Conservation (phyloP, 176 grass and related monocot species). For the Eleusine coracana region DNA sequence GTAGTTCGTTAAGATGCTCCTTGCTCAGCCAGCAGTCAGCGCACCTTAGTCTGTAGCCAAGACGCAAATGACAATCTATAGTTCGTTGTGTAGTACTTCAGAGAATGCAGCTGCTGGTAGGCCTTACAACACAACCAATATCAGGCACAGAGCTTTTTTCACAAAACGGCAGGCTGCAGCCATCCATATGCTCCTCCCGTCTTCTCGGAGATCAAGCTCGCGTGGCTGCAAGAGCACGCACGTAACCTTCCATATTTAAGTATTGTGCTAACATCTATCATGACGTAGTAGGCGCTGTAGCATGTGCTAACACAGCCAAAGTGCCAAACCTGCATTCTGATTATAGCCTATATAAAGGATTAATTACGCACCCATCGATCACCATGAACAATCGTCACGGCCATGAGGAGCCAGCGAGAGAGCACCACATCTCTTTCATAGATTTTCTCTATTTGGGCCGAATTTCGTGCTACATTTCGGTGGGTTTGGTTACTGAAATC, state of each 20-base stretch:
- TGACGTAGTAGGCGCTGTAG: not conserved
- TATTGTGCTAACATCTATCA: not conserved
- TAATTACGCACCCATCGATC: not conserved
- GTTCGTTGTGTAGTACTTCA: not conserved
- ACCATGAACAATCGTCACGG: not conserved
- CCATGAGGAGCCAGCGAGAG: not conserved
- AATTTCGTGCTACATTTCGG: not conserved
- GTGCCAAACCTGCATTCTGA: not conserved
- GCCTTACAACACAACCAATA: not conserved
- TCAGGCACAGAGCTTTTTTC: not conserved
- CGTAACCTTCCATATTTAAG: not conserved
- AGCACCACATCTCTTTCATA: not conserved
- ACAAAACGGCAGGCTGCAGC: not conserved
- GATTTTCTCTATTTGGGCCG: not conserved
- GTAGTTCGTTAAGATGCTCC: not conserved
- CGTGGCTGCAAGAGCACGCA: not conserved
- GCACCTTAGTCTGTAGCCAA: not conserved
- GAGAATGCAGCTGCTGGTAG: not conserved
- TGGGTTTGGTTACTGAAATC: too few species aligned
- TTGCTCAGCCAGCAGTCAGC: not conserved
- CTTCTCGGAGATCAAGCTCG: not conserved
- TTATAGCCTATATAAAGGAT: not conserved
- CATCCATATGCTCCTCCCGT: not conserved
- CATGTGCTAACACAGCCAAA: not conserved
- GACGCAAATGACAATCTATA: not conserved